These are phyloP conservation scores for Dioszegia crocea DNA, from an alignment of 768 basidiomycete species.

Conservation along the genomic window DNA sequence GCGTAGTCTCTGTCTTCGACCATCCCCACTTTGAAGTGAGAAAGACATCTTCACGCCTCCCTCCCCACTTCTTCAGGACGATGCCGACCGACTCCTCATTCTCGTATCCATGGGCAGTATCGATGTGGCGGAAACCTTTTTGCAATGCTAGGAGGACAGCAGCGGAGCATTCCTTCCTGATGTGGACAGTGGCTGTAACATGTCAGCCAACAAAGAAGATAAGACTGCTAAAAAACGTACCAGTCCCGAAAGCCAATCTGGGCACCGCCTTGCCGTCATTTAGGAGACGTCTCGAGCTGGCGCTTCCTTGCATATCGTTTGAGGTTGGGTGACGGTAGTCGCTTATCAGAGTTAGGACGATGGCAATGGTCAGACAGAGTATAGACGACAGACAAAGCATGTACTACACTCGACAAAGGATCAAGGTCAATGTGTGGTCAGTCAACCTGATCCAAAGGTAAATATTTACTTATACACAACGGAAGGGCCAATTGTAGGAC, in stretches of 20 bases:
- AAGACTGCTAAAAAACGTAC: constrained; percentile 1
- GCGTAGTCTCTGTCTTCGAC: not conserved
- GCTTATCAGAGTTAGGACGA: no score
- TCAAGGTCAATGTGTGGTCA: no score
- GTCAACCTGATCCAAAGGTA: no score
- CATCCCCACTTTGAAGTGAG: constrained; percentile 52
- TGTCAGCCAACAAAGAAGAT: not conserved
- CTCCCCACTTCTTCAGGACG: constrained; percentile 38
- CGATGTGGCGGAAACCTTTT: constrained; percentile 43
- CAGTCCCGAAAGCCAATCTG: constrained; percentile 26
- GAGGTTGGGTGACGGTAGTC: no score
- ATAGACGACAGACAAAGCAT: no score
- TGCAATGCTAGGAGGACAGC: constrained; percentile 26
- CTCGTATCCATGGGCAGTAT: constrained; percentile 44
- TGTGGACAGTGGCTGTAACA: constrained; percentile 8
- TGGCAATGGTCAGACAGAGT: no score
- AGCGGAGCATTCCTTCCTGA: constrained; percentile 11
- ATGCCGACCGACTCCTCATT: constrained; percentile 47
- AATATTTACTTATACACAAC: no score
- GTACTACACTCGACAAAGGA: no score
- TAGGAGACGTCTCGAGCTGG: no score
- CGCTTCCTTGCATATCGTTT: no score
- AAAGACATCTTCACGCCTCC: constrained; percentile 53
- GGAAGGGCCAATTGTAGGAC: no score
- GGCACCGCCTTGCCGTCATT: constrained; percentile 31